Base-by-base conservation (phyloP, 1,139 yeast genomes). In the Wickerhamomyces sp. region DNA sequence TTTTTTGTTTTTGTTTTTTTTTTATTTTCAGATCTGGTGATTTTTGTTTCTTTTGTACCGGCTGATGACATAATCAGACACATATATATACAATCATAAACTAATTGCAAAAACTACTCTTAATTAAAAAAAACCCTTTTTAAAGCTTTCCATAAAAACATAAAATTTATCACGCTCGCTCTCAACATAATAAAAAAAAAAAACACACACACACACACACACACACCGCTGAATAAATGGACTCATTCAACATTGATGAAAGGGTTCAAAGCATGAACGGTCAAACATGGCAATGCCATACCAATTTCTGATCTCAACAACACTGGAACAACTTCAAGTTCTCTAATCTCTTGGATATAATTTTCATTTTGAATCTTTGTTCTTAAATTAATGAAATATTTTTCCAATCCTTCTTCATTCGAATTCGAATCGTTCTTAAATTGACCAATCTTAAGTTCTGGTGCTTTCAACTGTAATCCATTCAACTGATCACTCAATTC, bases 231-330 rank as follows among this genome's bases (percentile, higher is more conserved):
- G n/a, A n/a, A n/a, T n/a, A n/a, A n/a, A n/a, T n/a, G n/a, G n/a
- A n/a, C n/a, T n/a, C n/a, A n/a, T n/a, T 38, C 37, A 12, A 20
- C 41, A 26, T 50, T 49, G 9, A 49, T 47, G 59, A 88, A 91
- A 24, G 98, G 98, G 53, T 91, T 91, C 53, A 89, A 68, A n/a
- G 91, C 83, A 52, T 96, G 76, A 11, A 91, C 96, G 4, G 96
- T 86, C 54, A 91, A 71, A 58, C 97, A 89, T 13, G 98, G 98
- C 40, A 91, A 70, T 1, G 94, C 88, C 89, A 86, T 87, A 35
- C 96, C 96, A 37, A 88, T 77, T 58, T 89, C 97, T 0, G 96
- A 94, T 48, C 96, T 72, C 43, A 91, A 67, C 43, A 91, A 66
- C 16, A 91, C 79, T 13, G 97, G 97, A 31, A 91, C 84, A 52